phyloP scores from a whole-genome alignment of 2,329 filamentous ascomycete species.

The Polytolypa hystricis region DNA sequence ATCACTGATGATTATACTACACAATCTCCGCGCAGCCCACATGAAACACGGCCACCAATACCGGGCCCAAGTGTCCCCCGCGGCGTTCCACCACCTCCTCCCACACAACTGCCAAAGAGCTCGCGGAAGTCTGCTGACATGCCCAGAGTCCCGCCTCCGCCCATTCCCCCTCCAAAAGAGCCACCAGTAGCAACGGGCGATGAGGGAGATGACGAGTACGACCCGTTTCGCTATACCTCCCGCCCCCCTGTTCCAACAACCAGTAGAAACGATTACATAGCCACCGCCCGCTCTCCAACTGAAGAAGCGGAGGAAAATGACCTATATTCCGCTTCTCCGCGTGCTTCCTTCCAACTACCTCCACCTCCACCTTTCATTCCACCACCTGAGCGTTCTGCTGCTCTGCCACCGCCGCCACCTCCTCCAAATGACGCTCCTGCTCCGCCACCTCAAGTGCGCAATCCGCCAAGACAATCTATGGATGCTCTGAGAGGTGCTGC shows the following conservation, averaged over 20 bases:
- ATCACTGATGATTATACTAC: conserved; percentile 44
- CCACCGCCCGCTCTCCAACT: conserved; percentile 17
- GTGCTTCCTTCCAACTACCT: conserved; percentile 22
- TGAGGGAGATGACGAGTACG: conserved; percentile 43
- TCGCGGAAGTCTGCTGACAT: conserved; percentile 57
- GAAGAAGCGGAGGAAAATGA: conserved; percentile 34
- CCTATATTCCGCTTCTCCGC: conserved; percentile 34
- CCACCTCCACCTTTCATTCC: conserved; percentile 22
- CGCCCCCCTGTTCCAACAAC: conserved; percentile 16
- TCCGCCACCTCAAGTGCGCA: conserved; percentile 35
- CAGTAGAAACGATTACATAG: conserved; percentile 14
- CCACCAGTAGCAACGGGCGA: conserved; percentile 39
- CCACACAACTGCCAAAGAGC: conserved; percentile 46
- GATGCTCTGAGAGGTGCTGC: conserved; percentile 49
- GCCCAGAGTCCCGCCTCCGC: conserved; percentile 59
- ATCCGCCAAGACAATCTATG: conserved; percentile 47
- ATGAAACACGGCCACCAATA: conserved; percentile 37
- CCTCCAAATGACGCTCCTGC: conserved; percentile 24
- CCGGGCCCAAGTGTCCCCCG: conserved; percentile 45
- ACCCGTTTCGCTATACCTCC: conserved; percentile 41
- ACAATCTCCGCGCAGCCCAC: conserved; percentile 35
- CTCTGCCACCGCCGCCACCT: conserved; percentile 40
- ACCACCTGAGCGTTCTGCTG: conserved; percentile 30
- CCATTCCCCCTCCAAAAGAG: conserved; percentile 41
- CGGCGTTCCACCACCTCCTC: conserved; percentile 54